Evolutionary conservation across 257 asterid genomes (phyloP).

Genomic region (Solanum megistacrolobum): DNA sequence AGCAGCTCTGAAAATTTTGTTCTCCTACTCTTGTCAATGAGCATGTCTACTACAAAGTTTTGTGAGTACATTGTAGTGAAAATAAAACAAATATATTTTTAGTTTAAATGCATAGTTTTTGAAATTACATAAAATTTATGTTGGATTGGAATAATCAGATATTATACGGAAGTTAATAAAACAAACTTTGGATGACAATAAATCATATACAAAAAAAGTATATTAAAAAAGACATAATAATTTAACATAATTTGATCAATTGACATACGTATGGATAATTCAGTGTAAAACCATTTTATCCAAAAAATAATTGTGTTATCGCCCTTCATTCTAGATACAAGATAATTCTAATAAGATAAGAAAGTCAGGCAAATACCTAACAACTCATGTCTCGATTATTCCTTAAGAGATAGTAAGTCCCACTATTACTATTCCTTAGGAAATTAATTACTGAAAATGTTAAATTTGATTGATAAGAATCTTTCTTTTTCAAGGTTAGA

Average conservation of each 20-base stretch:
- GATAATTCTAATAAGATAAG: not conserved
- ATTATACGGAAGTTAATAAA: not conserved
- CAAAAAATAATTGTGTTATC: not conserved
- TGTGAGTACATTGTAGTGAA: not conserved
- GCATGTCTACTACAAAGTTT: not conserved
- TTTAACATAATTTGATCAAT: not conserved
- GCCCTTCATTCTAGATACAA: not conserved
- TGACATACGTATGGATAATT: not conserved
- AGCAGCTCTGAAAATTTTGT: not conserved
- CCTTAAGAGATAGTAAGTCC: not conserved
- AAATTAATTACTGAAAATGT: not conserved
- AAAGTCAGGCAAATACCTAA: not conserved
- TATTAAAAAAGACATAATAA: not conserved
- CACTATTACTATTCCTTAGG: not conserved
- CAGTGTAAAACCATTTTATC: fast-evolving
- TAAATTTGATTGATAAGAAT: not conserved
- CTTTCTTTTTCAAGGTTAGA: not conserved
- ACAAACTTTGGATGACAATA: not conserved
- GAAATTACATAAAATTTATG: not conserved
- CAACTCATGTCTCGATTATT: not conserved
- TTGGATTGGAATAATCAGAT: not conserved
- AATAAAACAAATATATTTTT: not conserved
- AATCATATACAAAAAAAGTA: not conserved
- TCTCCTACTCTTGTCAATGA: not conserved
- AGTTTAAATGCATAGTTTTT: not conserved